Evolutionary conservation across 2,329 filamentous ascomycete genomes (phyloP), one percentile per base, ranked within the genome.

Genomic region (Cercospora janseana): DNA sequence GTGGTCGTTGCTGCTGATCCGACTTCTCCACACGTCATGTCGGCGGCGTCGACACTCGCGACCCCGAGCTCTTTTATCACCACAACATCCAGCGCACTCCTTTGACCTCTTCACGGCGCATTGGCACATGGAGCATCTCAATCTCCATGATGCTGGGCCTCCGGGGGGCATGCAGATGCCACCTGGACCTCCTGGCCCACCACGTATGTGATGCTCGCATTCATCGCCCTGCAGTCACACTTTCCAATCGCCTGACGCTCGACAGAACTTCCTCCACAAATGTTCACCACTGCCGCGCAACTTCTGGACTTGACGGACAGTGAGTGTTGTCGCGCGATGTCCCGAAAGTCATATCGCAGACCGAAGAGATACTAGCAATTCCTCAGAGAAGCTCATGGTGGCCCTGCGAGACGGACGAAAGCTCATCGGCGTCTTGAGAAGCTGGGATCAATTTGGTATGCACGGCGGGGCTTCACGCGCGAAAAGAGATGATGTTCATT

Each of bases 221-320:
- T 28, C 8, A 8, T 18, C 34, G 24, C 15, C 34, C 5, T n/a
- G 15, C 12, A 18, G 12, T 18, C 12, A 18, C n/a, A n/a, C 31
- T 31, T 18, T 8, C 9, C 15, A 20, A 13, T 18, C 3, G 31
- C 31, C 40, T 43, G 26, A 46, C 20, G 4, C 31, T 20, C 21
- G 13, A 8, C 29, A 46, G 43, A 49, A 28, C 37, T 49, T 15
- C 46, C 46, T 20, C 91, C 91, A 52, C 92, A 98, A 76, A 96
- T 97, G 86, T 98, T 98, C 74, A 95, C 93, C 13, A 98, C 93
- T 24, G 93, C 93, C 24, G 91, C 93, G 47, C 93, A 97, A 75
- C 77, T 98, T 52, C 77, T 98, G 52, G 93, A 98, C 69, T 79
- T 98, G 65, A 97, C 93, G 63, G 93, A 98, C 75, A 98, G 92